Base-by-base conservation (phyloP, 306 rosid species). In the Mimosa bimucronata region DNA sequence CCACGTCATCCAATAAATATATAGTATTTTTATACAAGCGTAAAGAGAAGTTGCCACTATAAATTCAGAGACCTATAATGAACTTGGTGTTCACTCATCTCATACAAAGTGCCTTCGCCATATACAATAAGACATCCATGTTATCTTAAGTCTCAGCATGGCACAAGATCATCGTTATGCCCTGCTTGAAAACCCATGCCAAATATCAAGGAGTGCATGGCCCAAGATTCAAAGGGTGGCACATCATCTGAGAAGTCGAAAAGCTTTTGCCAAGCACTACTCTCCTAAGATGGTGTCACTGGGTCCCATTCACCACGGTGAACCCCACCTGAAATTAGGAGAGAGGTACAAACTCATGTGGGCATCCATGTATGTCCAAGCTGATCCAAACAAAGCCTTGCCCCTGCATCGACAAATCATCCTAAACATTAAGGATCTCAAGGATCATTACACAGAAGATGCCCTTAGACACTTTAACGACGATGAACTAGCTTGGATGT, bases 161-260 rank as follows among this genome's bases (percentile, higher is more conserved):
- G 5, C 48, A 29, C 14, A 11, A 42, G 77, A 52, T 37, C 62
- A 52, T 37, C 62, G 30, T 29, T 13, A 73, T 1, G 0, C 1
- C 2, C 15, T 21, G 13, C 66, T 83, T 2, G 5, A 16, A 55
- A 1, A 23, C 0, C 26, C 46, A 41, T 16, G 8, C 2, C 13
- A 1, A 61, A 26, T 1, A 30, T 15, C 15, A 23, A 0, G 1
- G 31, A 14, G 25, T 12, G 7, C 14, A 53, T 0, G 0, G 7
- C 21, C 79, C 23, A 78, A 73, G 74, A 78, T 83, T 28, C 86
- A 83, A 57, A 9, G 12, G 29, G 83, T 83, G 7, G 23, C 83
- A 8, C 28, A 18, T 15, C 0, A 66, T 78, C 30, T 83, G 23
- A 28, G 83, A 31, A 7, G 18, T 0, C 23, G 83, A 55, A 0